Percentiles rank a stretch among this genome's conserved stretches.
Conservation (phyloP, 2,329 filamentous ascomycete species). For the Dactylella cylindrospora region DNA sequence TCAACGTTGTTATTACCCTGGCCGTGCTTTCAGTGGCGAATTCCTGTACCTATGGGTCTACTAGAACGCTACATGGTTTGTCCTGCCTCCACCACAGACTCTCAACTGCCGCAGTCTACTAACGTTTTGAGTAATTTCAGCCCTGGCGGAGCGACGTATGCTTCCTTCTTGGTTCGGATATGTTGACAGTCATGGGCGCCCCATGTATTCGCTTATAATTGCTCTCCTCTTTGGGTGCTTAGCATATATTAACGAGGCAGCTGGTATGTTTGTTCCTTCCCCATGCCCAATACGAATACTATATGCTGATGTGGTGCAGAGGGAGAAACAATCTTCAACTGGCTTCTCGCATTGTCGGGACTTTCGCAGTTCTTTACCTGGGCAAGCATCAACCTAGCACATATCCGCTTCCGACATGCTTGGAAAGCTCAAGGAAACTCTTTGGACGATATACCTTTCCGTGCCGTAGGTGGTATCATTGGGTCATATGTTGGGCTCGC, state of each 20-base stretch:
- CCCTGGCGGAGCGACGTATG: slow-evolving; percentile 30
- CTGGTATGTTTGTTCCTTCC: slow-evolving; percentile 43
- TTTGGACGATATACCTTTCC: slow-evolving; percentile 50
- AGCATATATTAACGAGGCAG: slow-evolving; percentile 38
- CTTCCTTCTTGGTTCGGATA: slow-evolving; percentile 52
- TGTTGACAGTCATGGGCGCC: slow-evolving; percentile 55
- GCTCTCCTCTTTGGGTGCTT: slow-evolving; percentile 32
- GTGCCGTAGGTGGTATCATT: slow-evolving; percentile 61
- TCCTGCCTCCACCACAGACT: neutral
- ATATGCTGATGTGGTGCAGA: slow-evolving; percentile 48
- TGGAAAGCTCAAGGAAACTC: slow-evolving; percentile 63
- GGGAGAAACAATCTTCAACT: slow-evolving; percentile 62
- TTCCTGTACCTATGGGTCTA: slow-evolving; percentile 38
- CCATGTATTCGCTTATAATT: slow-evolving; percentile 49
- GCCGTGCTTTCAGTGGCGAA: slow-evolving; percentile 39
- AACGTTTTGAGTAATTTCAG: neutral
- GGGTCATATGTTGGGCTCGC: slow-evolving; percentile 65
- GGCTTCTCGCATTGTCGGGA: slow-evolving; percentile 70
- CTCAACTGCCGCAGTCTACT: neutral
- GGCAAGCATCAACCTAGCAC: slow-evolving; percentile 66
- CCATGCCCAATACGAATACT: neutral
- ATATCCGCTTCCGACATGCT: slow-evolving; percentile 66
- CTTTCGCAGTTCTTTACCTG: slow-evolving; percentile 75
- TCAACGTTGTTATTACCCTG: slow-evolving; percentile 64
- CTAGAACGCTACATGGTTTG: slow-evolving; percentile 37